phyloP scores from a whole-genome alignment of 371 early-diverging fungal genomes.

The Dipsacomyces acuminosporus region DNA sequence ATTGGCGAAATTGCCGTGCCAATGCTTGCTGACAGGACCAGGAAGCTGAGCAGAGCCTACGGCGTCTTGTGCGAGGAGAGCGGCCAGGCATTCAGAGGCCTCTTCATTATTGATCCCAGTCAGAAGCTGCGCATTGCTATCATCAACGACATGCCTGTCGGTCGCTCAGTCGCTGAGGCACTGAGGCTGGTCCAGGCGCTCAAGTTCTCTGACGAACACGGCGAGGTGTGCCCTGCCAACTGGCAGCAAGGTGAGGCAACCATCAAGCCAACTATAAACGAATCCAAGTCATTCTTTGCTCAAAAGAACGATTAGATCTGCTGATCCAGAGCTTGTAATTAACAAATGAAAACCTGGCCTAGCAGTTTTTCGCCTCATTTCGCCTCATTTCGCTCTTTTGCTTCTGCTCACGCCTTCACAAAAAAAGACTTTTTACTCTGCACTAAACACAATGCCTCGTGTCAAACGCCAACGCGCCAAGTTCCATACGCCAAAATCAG shows the following conservation, averaged over 20 bases:
- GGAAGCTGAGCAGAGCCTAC: constrained; percentile 69
- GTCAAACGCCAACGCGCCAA: constrained; percentile 21
- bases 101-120: constrained; percentile 89
- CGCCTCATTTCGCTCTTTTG: background rate
- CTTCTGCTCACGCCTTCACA: background rate
- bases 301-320: background rate
- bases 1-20: constrained; percentile 76
- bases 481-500: constrained; percentile 14
- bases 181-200: constrained; percentile 94
- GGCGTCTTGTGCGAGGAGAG: constrained; percentile 68
- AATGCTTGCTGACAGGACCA: constrained; percentile 75
- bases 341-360: too few species aligned
- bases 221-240: constrained; percentile 79
- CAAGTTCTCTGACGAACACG: constrained; percentile 79
- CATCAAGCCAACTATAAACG: constrained; percentile 11
- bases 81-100: constrained; percentile 59
- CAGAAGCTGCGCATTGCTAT: constrained; percentile 61
- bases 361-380: too few species aligned
- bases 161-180: constrained; percentile 92
- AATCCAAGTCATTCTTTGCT: constrained; percentile 14
- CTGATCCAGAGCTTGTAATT: too few species aligned
- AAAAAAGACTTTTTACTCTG: background rate
- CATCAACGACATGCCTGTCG: constrained; percentile 83
- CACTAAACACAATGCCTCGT: constrained; percentile 13
- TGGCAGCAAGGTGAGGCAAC: constrained; percentile 65